phyloP scores from a whole-genome alignment of 2,329 filamentous ascomycete genomes.

The Colletotrichum zoysiae region DNA sequence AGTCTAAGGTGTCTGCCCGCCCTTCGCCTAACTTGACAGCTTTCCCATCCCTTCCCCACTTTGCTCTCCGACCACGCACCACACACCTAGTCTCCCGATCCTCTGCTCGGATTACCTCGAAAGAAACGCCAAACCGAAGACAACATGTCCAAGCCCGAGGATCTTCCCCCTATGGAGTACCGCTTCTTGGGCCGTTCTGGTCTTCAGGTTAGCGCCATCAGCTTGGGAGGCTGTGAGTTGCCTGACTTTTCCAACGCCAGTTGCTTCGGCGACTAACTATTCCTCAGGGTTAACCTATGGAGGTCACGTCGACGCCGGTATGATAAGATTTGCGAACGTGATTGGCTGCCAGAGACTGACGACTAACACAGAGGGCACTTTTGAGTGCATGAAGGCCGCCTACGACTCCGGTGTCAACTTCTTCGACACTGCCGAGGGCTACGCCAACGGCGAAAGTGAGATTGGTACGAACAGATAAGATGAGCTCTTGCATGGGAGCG shows the following conservation, averaged over 20 bases:
- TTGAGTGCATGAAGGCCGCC: slow-evolving; percentile 71
- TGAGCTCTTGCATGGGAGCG: background rate
- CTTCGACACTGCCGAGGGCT: slow-evolving; percentile 72
- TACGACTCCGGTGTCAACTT: slow-evolving; percentile 73
- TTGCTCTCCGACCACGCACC: slow-evolving; percentile 29
- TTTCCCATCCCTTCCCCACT: slow-evolving; percentile 13
- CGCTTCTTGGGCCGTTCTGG: slow-evolving; percentile 78
- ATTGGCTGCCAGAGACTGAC: slow-evolving; percentile 1
- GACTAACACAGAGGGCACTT: slow-evolving; percentile 55
- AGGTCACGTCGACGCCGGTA: slow-evolving; percentile 77
- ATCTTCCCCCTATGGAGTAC: slow-evolving; percentile 73
- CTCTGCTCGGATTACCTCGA: background rate
- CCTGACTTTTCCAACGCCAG: too few relatives aligned
- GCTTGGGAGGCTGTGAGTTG: slow-evolving; percentile 70
- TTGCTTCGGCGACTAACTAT: slow-evolving; percentile 5
- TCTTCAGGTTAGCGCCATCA: slow-evolving; percentile 80
- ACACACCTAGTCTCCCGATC: background rate
- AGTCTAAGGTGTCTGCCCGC: slow-evolving; percentile 22
- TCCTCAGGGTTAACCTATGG: slow-evolving; percentile 75
- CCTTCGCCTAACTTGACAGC: slow-evolving; percentile 11
- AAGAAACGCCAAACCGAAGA: slow-evolving; percentile 19
- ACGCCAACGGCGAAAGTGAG: slow-evolving; percentile 71
- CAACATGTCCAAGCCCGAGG: slow-evolving; percentile 57
- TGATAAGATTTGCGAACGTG: slow-evolving; percentile 34
- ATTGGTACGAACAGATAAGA: slow-evolving; percentile 46